Percentiles rank a stretch among this genome's conserved stretches.
Evolutionary conservation across 108 stramenopile genomes (phyloP).

Genomic region (Cylindrotheca closterium): DNA sequence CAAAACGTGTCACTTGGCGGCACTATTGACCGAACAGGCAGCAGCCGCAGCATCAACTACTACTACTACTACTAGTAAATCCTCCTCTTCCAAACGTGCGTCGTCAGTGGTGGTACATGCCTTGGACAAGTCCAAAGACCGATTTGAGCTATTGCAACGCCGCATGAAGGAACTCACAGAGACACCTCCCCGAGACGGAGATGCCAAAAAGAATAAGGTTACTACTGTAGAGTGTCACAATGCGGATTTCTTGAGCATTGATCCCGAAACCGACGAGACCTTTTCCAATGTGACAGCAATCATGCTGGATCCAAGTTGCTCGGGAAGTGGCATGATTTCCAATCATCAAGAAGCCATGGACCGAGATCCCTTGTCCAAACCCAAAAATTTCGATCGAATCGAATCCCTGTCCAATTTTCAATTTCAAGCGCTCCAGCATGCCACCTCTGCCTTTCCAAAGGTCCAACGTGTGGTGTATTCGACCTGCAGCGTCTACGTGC

Average conservation of each 20-base stretch:
- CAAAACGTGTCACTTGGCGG: slow-evolving; percentile 97
- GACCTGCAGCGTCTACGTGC: slow-evolving; percentile 93
- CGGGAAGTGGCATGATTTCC: slow-evolving; percentile 90
- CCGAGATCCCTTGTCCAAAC: background rate
- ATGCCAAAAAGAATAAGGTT: background rate
- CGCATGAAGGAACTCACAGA: slow-evolving; percentile 58
- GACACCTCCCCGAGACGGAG: background rate
- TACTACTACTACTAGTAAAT: too few relatives aligned
- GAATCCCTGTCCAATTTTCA: slow-evolving; percentile 89
- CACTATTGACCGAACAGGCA: slow-evolving; percentile 46
- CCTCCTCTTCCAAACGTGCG: background rate
- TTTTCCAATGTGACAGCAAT: slow-evolving; percentile 74
- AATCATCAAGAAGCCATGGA: slow-evolving; percentile 21
- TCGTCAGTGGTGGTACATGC: slow-evolving; percentile 80
- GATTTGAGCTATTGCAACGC: slow-evolving; percentile 68
- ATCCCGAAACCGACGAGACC: slow-evolving; percentile 3
- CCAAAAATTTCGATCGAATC: slow-evolving; percentile 46
- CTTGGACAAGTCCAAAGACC: slow-evolving; percentile 81
- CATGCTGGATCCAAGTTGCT: slow-evolving; percentile 97
- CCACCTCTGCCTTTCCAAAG: slow-evolving; percentile 74
- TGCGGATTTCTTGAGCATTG: slow-evolving; percentile 84
- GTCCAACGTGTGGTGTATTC: slow-evolving; percentile 95
- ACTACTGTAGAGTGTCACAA: slow-evolving; percentile 42
- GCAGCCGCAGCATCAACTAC: slow-evolving; percentile 15
- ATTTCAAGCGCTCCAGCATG: slow-evolving; percentile 82